phyloP scores from a whole-genome alignment of 495 filamentous ascomycete species.

The Podospora tetraspora region DNA sequence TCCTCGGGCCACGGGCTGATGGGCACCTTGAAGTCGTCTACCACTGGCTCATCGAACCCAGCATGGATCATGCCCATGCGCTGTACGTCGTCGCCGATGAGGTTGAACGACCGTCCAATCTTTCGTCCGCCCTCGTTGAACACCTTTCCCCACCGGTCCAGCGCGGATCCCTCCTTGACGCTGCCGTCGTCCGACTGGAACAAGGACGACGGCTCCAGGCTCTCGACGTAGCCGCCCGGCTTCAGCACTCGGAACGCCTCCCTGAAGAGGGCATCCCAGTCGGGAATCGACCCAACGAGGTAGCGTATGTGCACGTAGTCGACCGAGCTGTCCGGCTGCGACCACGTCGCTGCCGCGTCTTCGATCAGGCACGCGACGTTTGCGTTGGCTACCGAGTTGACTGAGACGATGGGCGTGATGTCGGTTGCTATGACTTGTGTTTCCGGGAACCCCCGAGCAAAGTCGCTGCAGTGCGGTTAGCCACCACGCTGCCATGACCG shows the following conservation, averaged over 20 bases:
- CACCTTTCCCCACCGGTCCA: slow-evolving; percentile 2
- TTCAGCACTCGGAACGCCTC: not conserved
- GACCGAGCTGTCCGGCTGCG: not conserved
- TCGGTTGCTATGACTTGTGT: not conserved
- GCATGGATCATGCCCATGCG: not conserved
- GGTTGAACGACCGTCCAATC: not conserved
- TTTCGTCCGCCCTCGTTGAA: not conserved
- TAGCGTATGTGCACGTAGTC: slow-evolving; percentile 2
- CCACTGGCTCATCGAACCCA: too few species aligned
- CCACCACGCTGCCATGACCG: not conserved
- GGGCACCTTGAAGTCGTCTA: too few species aligned
- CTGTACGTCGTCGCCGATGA: not conserved
- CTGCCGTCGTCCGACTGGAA: slow-evolving; percentile 1
- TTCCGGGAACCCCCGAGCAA: not conserved
- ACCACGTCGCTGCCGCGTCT: not conserved
- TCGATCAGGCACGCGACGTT: not conserved
- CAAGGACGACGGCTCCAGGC: not conserved
- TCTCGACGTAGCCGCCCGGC: slow-evolving; percentile 9
- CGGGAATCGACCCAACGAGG: not conserved
- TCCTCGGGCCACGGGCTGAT: too few species aligned
- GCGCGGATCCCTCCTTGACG: not conserved
- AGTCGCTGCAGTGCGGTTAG: not conserved
- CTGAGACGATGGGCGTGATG: too few species aligned
- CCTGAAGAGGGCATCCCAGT: not conserved
- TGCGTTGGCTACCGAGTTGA: not conserved